Evolutionary conservation across 2,329 filamentous ascomycete species (phyloP).

Genomic region (Fusarium keratoplasticum): DNA sequence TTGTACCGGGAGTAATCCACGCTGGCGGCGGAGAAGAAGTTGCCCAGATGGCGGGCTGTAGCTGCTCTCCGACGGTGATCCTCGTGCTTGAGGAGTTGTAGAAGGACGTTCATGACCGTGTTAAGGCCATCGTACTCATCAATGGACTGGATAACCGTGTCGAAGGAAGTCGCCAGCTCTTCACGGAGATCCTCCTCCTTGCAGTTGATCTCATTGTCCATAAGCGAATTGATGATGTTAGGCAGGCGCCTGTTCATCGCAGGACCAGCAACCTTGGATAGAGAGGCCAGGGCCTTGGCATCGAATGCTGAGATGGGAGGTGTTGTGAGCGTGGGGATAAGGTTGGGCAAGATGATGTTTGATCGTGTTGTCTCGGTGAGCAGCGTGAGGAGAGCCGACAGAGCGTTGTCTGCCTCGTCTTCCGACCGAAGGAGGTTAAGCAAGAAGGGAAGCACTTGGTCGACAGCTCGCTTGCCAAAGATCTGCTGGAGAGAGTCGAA

Average conservation of each 20-base stretch:
- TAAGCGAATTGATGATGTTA: constrained; percentile 89
- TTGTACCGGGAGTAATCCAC: constrained; percentile 97
- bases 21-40: constrained; percentile 83
- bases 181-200: constrained; percentile 77
- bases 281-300: constrained; percentile 89
- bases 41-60: constrained; percentile 82
- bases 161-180: constrained; percentile 85
- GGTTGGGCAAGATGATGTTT: constrained; percentile 95
- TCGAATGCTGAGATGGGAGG: constrained; percentile 95
- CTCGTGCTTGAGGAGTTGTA: constrained; percentile 89
- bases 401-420: constrained; percentile 88
- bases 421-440: constrained; percentile 90
- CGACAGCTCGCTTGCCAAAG: constrained; percentile 92
- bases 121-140: constrained; percentile 97
- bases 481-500: constrained; percentile 96
- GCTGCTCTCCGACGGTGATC: constrained; percentile 86
- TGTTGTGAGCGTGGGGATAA: constrained; percentile 91
- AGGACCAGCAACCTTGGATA: constrained; percentile 89
- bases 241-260: constrained; percentile 93
- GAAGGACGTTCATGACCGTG: constrained; percentile 92
- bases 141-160: constrained; percentile 90
- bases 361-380: constrained; percentile 93
- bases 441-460: constrained; percentile 93
- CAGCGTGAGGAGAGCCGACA: constrained; percentile 91
- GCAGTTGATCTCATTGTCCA: constrained; percentile 88